Evolutionary conservation across 495 filamentous ascomycete genomes (phyloP), one percentile per base, ranked within the genome.

Genomic region (Aspergillus saccharolyticus): DNA sequence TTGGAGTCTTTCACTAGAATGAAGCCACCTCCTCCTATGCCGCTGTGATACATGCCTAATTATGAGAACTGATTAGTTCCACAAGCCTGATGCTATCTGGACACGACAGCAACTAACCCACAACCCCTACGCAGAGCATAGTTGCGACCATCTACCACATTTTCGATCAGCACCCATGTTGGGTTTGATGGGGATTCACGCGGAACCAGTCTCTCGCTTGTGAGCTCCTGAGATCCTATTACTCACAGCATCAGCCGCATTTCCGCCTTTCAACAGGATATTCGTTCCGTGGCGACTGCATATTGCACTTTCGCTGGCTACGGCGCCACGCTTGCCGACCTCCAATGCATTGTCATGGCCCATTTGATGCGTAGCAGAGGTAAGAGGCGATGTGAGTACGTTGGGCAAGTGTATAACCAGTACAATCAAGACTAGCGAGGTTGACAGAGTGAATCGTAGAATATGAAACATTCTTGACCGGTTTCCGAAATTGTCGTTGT

Each of bases 21-120:
- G 71, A 96, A 96, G 0, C 91, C 91, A n/a, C 91, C 91, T 4
- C 91, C 91, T 3, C 90, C 90, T 39, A 96, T 85, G 24, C 90
- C 90, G 25, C 86, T 89, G 70, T 96, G 90, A 59, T 93, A 90
- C 89, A 94, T 93, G 0, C 78, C 84, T 78, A 14, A 67, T 57
- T 47, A 30, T n/a, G 7, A 39, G 2, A 12, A 2, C 12, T 6
- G 33, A 39, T 39, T 39, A 39, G 33, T 39, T 12, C 7, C 7
- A 39, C 2, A 12, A 15, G 2, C 14, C 12, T 12, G 14, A 6
- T 39, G 2, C 33, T 2, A 10, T 12, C 33, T 2, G 7, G 2
- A 39, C n/a, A 50, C 4, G 30, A 33, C 30, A 28, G 14, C 4
- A 14, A 62, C 70, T 63, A 62, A 81, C 87, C 87, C 53, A 87